Evolutionary conservation across 768 basidiomycete genomes (phyloP).

Genomic region (Boletus pseudo-olivaceus): DNA sequence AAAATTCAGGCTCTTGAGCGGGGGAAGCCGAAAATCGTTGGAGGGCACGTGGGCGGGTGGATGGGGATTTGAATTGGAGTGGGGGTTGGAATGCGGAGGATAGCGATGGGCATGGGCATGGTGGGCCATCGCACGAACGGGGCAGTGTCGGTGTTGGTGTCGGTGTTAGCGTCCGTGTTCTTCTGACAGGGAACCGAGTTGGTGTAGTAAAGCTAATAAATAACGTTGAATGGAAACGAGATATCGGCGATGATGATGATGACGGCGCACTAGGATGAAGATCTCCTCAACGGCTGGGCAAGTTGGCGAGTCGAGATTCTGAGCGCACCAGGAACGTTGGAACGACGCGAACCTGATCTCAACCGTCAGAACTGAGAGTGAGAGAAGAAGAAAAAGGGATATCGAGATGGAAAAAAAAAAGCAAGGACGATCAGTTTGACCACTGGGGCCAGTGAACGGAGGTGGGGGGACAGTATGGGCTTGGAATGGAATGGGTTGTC

Average conservation of each 20-base stretch:
- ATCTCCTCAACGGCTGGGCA: slow-evolving; percentile 8
- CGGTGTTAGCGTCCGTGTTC: no score
- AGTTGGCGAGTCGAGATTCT: neutral
- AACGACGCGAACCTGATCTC: slow-evolving; percentile 1
- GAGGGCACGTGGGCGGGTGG: slow-evolving; percentile 37
- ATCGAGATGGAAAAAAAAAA: slow-evolving; percentile 19
- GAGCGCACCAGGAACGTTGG: neutral
- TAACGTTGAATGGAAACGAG: slow-evolving; percentile 14
- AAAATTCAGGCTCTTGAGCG: slow-evolving; percentile 73
- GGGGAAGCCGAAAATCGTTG: slow-evolving; percentile 58
- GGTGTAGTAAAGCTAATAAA: no score
- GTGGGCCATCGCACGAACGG: slow-evolving; percentile 41
- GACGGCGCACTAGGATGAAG: slow-evolving; percentile 18
- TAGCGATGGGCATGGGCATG: no score
- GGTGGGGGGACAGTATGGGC: slow-evolving; percentile 3
- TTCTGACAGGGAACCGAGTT: neutral
- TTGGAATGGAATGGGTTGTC: slow-evolving; percentile 28
- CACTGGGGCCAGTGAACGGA: slow-evolving; percentile 1
- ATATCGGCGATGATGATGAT: slow-evolving; percentile 20
- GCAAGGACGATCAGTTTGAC: slow-evolving; percentile 2
- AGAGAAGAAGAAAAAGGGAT: slow-evolving; percentile 4
- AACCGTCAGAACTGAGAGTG: neutral
- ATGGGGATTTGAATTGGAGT: slow-evolving; percentile 29
- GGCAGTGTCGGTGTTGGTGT: no score
- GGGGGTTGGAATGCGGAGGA: no score